Evolutionary conservation across 2,329 filamentous ascomycete genomes (phyloP).

Genomic region (Fusarium sp.): DNA sequence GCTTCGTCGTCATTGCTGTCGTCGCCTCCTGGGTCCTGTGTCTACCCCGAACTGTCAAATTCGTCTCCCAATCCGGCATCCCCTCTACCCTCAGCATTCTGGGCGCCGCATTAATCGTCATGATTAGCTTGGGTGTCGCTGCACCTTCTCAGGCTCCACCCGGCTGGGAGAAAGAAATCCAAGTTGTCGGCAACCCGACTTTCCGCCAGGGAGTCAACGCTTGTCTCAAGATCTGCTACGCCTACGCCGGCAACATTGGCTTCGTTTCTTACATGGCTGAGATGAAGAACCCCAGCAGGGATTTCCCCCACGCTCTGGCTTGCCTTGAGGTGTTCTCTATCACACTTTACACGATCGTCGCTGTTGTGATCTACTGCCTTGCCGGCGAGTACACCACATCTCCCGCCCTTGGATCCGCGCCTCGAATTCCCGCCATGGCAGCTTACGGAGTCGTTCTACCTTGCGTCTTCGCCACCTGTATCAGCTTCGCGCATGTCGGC

Average conservation of each 20-base stretch:
- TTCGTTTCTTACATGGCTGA: constrained; percentile 53
- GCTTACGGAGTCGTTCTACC: constrained; percentile 52
- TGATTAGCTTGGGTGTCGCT: constrained; percentile 48
- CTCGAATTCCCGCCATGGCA: constrained; percentile 50
- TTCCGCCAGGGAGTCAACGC: constrained; percentile 47
- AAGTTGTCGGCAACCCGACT: constrained; percentile 40
- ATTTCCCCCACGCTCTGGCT: constrained; percentile 51
- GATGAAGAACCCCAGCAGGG: constrained; percentile 51
- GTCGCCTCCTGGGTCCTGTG: constrained; percentile 71
- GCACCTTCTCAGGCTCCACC: constrained; percentile 42
- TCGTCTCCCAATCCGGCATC: constrained; percentile 46
- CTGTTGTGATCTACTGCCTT: constrained; percentile 51
- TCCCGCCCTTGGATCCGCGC: constrained; percentile 53
- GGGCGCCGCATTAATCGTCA: constrained; percentile 48
- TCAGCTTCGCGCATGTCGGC: constrained; percentile 52
- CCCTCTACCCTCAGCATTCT: constrained; percentile 48
- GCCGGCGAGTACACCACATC: constrained; percentile 52
- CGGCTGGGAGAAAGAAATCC: constrained; percentile 46
- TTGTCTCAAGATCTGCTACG: constrained; percentile 50
- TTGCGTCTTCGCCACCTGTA: constrained; percentile 50
- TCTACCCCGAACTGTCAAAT: constrained; percentile 72
- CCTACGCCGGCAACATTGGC: constrained; percentile 50
- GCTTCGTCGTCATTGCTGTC: constrained; percentile 72
- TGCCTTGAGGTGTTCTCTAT: constrained; percentile 53
- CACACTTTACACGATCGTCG: constrained; percentile 52